These are phyloP conservation scores for Pythium volutum DNA, from an alignment of 352 stramenopile genomes.

Conservation along the genomic window DNA sequence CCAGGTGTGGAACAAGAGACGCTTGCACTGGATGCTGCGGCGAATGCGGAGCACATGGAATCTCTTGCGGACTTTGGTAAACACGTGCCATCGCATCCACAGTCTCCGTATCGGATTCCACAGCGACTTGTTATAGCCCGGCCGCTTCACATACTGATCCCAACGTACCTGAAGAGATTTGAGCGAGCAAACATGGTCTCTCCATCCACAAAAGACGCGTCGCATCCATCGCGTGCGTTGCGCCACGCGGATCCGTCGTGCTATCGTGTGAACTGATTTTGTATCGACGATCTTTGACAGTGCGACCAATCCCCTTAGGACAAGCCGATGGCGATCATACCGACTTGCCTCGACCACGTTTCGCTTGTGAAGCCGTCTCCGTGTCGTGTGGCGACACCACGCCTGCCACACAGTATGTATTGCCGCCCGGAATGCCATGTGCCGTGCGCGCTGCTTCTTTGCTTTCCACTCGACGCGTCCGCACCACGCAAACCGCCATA, in stretches of 20 bases:
- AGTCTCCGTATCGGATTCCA: slow-evolving; percentile 18
- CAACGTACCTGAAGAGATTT: not conserved
- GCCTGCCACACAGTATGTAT: slow-evolving; percentile 1
- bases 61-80: not conserved
- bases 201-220: slow-evolving; percentile 2
- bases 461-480: slow-evolving; percentile 6
- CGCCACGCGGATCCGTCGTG: slow-evolving; percentile 4
- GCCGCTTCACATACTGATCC: not conserved
- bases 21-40: not conserved
- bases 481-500: slow-evolving; percentile 11
- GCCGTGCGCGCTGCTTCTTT: slow-evolving; percentile 5
- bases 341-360: not conserved
- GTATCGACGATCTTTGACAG: slow-evolving; percentile 7
- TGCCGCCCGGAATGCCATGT: not conserved
- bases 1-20: not conserved
- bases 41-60: not conserved
- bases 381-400: not conserved
- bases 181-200: not conserved
- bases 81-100: slow-evolving; percentile 12
- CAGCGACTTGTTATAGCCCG: not conserved
- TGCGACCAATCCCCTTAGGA: slow-evolving; percentile 1
- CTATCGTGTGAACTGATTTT: not conserved
- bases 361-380: slow-evolving; percentile 8
- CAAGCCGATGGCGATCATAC: not conserved
- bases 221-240: slow-evolving; percentile 8